Conservation (phyloP, 2,329 filamentous ascomycete genomes). For the Fusarium sp. region DNA sequence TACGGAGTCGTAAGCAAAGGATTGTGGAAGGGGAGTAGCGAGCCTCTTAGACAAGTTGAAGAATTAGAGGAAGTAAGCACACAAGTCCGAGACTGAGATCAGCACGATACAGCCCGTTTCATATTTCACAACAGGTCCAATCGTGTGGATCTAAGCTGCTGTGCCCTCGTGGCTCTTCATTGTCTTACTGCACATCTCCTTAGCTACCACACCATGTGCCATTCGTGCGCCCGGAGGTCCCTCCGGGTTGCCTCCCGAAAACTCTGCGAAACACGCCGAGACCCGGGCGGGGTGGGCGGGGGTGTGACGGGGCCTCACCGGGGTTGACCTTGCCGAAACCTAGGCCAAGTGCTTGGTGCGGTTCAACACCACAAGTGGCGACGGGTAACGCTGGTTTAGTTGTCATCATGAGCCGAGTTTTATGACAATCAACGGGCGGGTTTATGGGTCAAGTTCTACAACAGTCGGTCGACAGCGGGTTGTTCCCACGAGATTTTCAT, state of each 20-base stretch:
- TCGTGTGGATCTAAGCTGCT: not conserved
- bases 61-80: not conserved
- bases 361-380: conserved; percentile 37
- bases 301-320: conserved; percentile 31
- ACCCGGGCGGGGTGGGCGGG: conserved; percentile 27
- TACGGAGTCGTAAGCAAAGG: not conserved
- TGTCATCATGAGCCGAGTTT: conserved; percentile 29
- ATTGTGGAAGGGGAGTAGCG: not conserved
- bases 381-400: conserved; percentile 32
- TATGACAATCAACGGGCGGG: not conserved
- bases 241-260: conserved; percentile 22
- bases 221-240: conserved; percentile 12
- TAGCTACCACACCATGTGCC: not conserved
- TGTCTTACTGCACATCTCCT: not conserved
- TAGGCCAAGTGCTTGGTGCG: conserved; percentile 4
- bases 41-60: not conserved
- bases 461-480: conserved; percentile 1
- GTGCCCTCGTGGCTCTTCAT: not conserved
- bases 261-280: conserved; percentile 32
- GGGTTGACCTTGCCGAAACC: conserved; percentile 25
- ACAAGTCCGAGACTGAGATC: not conserved
- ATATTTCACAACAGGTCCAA: not conserved
- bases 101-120: not conserved
- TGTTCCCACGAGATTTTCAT: conserved; percentile 31
- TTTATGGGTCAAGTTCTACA: conserved; percentile 24